Evolutionary conservation across 768 basidiomycete genomes (phyloP), one percentile per base, ranked within the genome.

Genomic region (Russula compacta): DNA sequence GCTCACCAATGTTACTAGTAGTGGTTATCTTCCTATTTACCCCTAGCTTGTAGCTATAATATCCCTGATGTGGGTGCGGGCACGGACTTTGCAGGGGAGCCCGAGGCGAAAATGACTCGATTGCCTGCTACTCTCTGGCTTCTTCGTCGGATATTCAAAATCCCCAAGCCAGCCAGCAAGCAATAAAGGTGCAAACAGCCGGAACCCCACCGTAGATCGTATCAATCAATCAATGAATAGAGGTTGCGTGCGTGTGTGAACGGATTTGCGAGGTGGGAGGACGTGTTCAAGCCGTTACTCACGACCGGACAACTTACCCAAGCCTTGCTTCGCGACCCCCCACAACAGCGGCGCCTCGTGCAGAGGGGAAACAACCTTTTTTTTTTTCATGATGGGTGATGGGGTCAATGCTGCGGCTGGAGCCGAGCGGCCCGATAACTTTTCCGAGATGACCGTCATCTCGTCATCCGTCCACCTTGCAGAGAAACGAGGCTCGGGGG

Each of bases 331-430:
- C 35, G 35, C 38, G n/a, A 19, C 29, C 14, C 48, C 11, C 24
- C 24, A 29, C 24, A 29, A 29, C 40, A 59, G 44, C 58, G 38
- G 43, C 44, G 51, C 51, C 58, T 32, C 51, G 56, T 43, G 50
- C 6, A 35, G 24, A 14, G 49, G 40, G 21, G 46, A 8, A 17
- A 19, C 15, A 38, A 43, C 29, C 7, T 53, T 44, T 51, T 50
- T 42, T 51, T 58, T 58, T 58, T 58, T 51, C 42, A 44, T 58
- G 49, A 58, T 58, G 58, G 57, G 15, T 52, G 58, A 58, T 50
- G 40, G 19, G 56, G 47, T 40, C 56, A 57, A 33, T 32, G 12
- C 32, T 42, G 40, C 57, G 48, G 57, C 49, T 50, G 19, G 58
- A 36, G 33, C 58, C 58, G 58, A 42, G 19, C 58, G 58, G 58